Evolutionary conservation across 352 stramenopile species (phyloP), one percentile per base, ranked within the genome.

Genomic region (Phytophthora nicotianae): DNA sequence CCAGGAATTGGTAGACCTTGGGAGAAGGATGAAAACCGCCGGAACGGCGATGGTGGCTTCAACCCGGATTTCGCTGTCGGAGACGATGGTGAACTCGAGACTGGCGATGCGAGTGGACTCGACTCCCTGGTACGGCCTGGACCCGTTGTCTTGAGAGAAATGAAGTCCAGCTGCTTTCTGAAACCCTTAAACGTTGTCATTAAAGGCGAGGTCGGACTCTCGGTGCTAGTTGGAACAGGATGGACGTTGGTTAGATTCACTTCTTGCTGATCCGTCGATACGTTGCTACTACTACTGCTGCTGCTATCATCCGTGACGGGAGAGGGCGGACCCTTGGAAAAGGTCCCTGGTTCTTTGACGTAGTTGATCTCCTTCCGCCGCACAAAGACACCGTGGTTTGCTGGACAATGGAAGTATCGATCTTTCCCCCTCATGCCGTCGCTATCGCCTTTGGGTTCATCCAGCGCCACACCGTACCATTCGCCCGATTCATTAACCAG

Each of bases 141-240:
- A 1, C 68, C 68, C 21, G 70, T 51, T 4, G 68, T 70, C 43
- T 47, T 56, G 17, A 73, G 58, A 10, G 69, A 63, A 19, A 77
- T 74, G 7, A 75, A 74, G 41, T 70, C 72, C 19, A 77, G 67
- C 10, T 83, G 69, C 8, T 77, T 79, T n/a, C 79, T 76, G 50
- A 88, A 87, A 29, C 56, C 78, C 60, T 86, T 88, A 66, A 90
- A 88, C 13, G 78, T 86, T 47, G 71, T 79, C 32, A 86, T 59
- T 29, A 87, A 56, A 2, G 79, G 68, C 11, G 69, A 57, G 9
- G 51, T 6, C 19, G 42, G 27, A 2, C 53, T 42, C 49, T 66
- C 21, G 55, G 45, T 20, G 41, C 40, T 56, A 10, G 35, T 48
- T 26, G 37, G 42, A 17, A 6, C 11, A 27, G 48, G 26, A 54